phyloP scores from a whole-genome alignment of 176 grass and related monocot species.

The Triticum turgidum region DNA sequence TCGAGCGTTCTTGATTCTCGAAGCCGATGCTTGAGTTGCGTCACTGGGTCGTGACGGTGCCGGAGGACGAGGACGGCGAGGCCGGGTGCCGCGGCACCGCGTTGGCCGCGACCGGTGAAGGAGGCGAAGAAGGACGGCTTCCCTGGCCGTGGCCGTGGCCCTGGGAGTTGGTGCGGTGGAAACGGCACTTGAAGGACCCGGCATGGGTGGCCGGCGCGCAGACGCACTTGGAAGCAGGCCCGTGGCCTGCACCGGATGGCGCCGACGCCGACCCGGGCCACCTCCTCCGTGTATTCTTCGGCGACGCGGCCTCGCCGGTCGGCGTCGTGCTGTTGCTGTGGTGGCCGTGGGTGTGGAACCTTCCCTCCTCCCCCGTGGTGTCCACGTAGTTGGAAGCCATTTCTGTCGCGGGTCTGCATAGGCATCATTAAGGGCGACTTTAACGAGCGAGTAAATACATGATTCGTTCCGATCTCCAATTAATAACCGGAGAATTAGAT shows the following conservation, averaged over 20 bases:
- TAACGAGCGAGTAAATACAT: not conserved
- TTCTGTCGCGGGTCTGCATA: not conserved
- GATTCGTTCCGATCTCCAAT: not conserved
- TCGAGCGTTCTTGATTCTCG: not conserved
- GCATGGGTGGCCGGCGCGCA: constrained; percentile 84
- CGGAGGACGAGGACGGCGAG: constrained; percentile 30
- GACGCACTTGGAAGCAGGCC: constrained; percentile 58
- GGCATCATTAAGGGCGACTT: not conserved
- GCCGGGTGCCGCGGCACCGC: constrained; percentile 4
- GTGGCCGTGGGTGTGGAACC: constrained; percentile 33
- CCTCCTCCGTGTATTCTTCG: constrained; percentile 37
- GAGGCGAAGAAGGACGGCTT: constrained; percentile 10
- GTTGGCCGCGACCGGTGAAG: constrained; percentile 8
- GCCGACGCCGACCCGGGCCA: constrained; percentile 39
- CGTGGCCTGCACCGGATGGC: constrained; percentile 36
- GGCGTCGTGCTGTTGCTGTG: constrained; percentile 42
- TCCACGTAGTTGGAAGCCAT: constrained; percentile 89
- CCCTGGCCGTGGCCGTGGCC: constrained; percentile 23
- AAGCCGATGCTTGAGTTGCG: not conserved
- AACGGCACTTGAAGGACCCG: constrained; percentile 88
- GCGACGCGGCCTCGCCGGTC: constrained; percentile 45
- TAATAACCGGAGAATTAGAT: not conserved
- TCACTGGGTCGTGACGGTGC: constrained; percentile 70
- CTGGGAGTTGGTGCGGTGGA: constrained; percentile 62
- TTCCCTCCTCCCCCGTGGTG: constrained; percentile 36